A percentile compares a stretch with the other conserved stretches of the same genome.
phyloP scores from a whole-genome alignment of 169 alveolate species.

The Cryptosporidium tyzzeri region DNA sequence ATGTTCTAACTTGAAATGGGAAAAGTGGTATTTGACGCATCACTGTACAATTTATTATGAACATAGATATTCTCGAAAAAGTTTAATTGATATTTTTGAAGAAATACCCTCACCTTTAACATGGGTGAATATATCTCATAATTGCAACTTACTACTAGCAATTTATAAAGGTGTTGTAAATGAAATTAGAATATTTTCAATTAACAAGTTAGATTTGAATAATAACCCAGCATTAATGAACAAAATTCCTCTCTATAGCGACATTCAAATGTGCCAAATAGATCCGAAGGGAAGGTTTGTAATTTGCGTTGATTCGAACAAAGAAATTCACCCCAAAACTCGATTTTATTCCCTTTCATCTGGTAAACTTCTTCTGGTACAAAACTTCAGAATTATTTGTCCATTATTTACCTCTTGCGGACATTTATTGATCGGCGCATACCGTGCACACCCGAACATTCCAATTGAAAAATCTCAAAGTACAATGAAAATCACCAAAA shows the following conservation, averaged over 20 bases:
- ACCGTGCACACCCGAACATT: background rate
- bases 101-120: conserved; percentile 24
- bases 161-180: conserved; percentile 41
- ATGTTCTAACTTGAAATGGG: background rate
- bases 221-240: background rate
- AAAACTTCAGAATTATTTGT: conserved; percentile 37
- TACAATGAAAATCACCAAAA: background rate
- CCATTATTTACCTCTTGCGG: conserved; percentile 54
- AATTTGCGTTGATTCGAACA: conserved; percentile 51
- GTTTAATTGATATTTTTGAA: background rate
- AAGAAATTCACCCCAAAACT: conserved; percentile 29
- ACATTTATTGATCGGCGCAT: conserved; percentile 13
- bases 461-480: background rate
- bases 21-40: background rate
- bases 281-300: conserved; percentile 48
- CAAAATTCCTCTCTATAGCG: conserved; percentile 33
- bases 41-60: conserved; percentile 18
- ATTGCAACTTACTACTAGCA: background rate
- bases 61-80: conserved; percentile 12
- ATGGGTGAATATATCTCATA: conserved; percentile 11
- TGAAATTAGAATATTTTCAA: conserved; percentile 34
- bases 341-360: conserved; percentile 21
- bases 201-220: background rate
- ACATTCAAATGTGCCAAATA: conserved; percentile 31
- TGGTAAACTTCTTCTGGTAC: conserved; percentile 11